Percentiles rank a stretch among this genome's conserved stretches.
phyloP scores from a whole-genome alignment of 345 rosid species.

The Salix dunnii region DNA sequence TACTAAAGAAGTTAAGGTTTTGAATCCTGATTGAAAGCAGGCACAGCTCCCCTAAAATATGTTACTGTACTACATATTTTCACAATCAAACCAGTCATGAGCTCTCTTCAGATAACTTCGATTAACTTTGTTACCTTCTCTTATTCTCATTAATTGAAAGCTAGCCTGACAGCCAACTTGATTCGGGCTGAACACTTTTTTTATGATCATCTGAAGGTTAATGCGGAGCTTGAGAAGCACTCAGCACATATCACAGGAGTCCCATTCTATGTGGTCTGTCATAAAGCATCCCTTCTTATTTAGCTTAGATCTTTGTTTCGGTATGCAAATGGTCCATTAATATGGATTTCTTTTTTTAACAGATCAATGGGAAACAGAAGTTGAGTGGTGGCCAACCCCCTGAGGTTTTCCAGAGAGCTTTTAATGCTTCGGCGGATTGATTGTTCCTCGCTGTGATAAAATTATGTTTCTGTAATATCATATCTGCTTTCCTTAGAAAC shows the following conservation, averaged over 20 bases:
- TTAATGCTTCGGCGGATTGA: slow-evolving; percentile 46
- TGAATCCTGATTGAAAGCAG: background rate
- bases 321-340: background rate
- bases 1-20: background rate
- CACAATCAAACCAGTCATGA: background rate
- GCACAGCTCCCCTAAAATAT: background rate
- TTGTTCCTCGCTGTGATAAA: slow-evolving; percentile 7
- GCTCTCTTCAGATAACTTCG: background rate
- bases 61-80: no score
- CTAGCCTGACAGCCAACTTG: background rate
- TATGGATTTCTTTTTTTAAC: slow-evolving; percentile 23
- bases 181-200: slow-evolving; percentile 5
- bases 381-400: slow-evolving; percentile 80
- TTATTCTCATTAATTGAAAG: background rate
- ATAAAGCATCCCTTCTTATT: background rate
- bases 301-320: background rate
- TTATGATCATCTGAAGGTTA: slow-evolving; percentile 45
- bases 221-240: slow-evolving; percentile 62
- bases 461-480: background rate
- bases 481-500: no score
- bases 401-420: slow-evolving; percentile 64
- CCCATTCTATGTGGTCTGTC: slow-evolving; percentile 69
- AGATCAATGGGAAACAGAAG: slow-evolving; percentile 76
- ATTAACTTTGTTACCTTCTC: background rate
- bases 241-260: slow-evolving; percentile 61